Base-by-base conservation (phyloP, 768 basidiomycete genomes). In the Lactarius hatsudake region DNA sequence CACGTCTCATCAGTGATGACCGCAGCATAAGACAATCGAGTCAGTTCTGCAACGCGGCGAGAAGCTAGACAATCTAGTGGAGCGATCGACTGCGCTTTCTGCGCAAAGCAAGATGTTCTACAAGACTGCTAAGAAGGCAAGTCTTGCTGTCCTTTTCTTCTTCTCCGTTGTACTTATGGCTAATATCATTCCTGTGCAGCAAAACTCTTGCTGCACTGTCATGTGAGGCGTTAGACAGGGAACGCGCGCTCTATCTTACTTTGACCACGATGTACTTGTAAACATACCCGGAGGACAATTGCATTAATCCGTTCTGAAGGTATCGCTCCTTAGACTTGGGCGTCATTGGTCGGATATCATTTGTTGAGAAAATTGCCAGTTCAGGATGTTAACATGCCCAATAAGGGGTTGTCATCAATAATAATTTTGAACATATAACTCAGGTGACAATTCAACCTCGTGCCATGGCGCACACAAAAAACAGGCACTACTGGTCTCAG, bases 51-150 rank as follows among this genome's bases (percentile, higher is more conserved):
- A 96, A 76, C 87, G 97, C 15, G 97, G 97, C 54, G 96, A 98
- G 84, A 95, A 94, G 79, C 83, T 99, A 55, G 95, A 98, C 77
- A 93, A 93, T 76, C 81, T 98, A 10, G 96, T 98, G 15, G 96
- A 98, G 73, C 86, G 96, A 45, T 97, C 95, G 64, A 89, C 92
- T 74, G 89, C 90, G 40, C 78, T 98, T 63, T 93, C 94, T 45
- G 81, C 86, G 18, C 93, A 95, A 79, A 93, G 87, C 79, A 98
- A 98, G 87, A 91, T 93, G 90, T 99, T 99, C 76, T 98, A 98
- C 82, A 97, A 98, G 89, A 97, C 96, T 9, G 94, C 96, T 2
- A 98, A 98, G 90, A 96, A 96, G 90, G 96, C 94, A 63, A 61
- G 84, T 73, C 3, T 17, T 9, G 9, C 23, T 59, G 34, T 23